Evolutionary conservation across 2,329 filamentous ascomycete species (phyloP), one percentile per base, ranked within the genome.

Genomic region (Truncatella angustata): DNA sequence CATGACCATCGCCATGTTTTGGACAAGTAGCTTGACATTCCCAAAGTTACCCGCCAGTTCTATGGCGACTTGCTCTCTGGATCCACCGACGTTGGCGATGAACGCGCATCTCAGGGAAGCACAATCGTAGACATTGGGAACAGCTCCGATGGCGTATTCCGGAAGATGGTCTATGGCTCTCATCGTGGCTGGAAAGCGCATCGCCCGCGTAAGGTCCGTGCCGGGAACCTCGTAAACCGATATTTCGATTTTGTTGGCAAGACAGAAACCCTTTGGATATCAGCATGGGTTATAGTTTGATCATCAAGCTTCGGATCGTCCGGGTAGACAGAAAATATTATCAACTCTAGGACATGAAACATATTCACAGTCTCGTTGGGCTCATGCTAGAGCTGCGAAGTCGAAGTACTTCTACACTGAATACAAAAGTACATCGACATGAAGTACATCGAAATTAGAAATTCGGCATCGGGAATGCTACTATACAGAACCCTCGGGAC

Each of bases 1-100:
- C 11, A 55, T 35, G 2, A 58, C 56, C 34, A 57, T 55, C 4
- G 58, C 56, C 18, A 67, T 58, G 52, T 73, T n/a, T 54, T 73
- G 66, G 7, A 72, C 62, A 14, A 66, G 56, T 45, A 69, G 63
- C 20, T 56, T 60, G 50, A 69, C 58, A 14, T 61, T 52, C 5
- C 60, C 56, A 44, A 56, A 62, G n/a, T 53, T 32, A 20, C 56
- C 54, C 5, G 63, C 65, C 10, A 68, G 54, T 5, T 58, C 59
- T 7, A 66, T 56, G 26, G 59, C 56, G 11, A 61, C 53, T 24
- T 60, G 55, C 11, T 64, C 66, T 21, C 46, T 49, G 24, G 60
- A 62, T 5, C 66, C 63, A 2, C 66, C 60, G 10, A 60, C 39
- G 50, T 60, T 48, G 23, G 59, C 53, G 11, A 60, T 52, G 21